Percentiles rank a stretch among this genome's conserved stretches.
Evolutionary conservation across 2,329 filamentous ascomycete species (phyloP).

Genomic region (Alternaria ethzedia): DNA sequence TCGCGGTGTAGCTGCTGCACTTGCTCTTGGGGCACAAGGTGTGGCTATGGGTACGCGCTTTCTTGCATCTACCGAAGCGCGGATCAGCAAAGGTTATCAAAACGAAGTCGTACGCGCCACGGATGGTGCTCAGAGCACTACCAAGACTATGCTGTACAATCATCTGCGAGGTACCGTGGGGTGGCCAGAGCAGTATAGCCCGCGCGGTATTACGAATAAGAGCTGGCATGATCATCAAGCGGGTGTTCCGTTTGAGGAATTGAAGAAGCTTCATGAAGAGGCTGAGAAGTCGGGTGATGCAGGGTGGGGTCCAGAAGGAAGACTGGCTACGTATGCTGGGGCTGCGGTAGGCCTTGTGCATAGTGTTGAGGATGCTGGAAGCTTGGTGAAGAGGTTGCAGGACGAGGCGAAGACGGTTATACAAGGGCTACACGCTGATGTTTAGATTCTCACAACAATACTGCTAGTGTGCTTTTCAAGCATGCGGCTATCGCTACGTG

Average conservation of each 20-base stretch:
- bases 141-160: constrained; percentile 57
- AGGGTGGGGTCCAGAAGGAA: constrained; percentile 58
- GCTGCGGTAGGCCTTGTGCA: constrained; percentile 65
- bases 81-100: constrained; percentile 53
- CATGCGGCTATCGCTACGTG: not conserved
- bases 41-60: constrained; percentile 69
- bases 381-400: constrained; percentile 51
- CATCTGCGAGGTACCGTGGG: constrained; percentile 60
- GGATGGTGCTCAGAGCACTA: constrained; percentile 57
- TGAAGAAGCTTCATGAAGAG: constrained; percentile 52
- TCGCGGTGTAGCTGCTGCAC: constrained; percentile 61
- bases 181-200: constrained; percentile 64
- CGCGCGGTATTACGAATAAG: constrained; percentile 61
- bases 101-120: constrained; percentile 51
- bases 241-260: constrained; percentile 50
- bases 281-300: constrained; percentile 57
- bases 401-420: not conserved
- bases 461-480: rapidly evolving
- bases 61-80: constrained; percentile 58
- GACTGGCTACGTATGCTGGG: constrained; percentile 67
- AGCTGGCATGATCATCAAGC: constrained; percentile 53
- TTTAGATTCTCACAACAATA: not conserved
- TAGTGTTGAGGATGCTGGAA: constrained; percentile 55
- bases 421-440: not conserved
- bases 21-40: constrained; percentile 60